These are phyloP conservation scores for Acacia concinna DNA, from an alignment of 331 rosid species.

Conservation along the genomic window DNA sequence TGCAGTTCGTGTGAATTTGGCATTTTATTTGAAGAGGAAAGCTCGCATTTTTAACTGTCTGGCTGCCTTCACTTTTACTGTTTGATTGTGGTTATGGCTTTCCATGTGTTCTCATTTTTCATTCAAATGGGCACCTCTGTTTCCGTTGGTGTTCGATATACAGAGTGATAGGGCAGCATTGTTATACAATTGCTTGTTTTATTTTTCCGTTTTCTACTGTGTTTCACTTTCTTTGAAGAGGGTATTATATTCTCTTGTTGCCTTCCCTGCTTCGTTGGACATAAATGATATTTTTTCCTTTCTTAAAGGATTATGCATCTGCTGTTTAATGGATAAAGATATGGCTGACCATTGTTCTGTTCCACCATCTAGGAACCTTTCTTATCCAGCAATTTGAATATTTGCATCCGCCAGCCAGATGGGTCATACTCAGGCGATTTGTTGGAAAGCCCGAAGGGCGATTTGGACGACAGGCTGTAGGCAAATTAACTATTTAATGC, in stretches of 20 bases:
- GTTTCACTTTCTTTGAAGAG: neutral
- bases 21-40: neutral
- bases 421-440: constrained; percentile 81
- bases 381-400: constrained; percentile 86
- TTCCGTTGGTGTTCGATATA: neutral
- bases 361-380: constrained; percentile 62
- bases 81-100: neutral
- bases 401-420: constrained; percentile 94
- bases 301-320: neutral
- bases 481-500: constrained; percentile 41
- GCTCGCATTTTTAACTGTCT: neutral
- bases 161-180: neutral
- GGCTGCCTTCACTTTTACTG: neutral
- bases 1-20: neutral
- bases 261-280: neutral
- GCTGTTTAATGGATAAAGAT: neutral
- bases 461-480: constrained; percentile 60
- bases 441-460: constrained; percentile 89
- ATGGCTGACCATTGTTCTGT: constrained; percentile 37
- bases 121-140: neutral
- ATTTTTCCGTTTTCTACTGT: neutral
- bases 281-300: neutral
- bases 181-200: neutral
- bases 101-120: neutral
- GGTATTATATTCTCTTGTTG: neutral